Base-by-base conservation (phyloP, 305 asterid genomes). In the Nicotiana rustica region DNA sequence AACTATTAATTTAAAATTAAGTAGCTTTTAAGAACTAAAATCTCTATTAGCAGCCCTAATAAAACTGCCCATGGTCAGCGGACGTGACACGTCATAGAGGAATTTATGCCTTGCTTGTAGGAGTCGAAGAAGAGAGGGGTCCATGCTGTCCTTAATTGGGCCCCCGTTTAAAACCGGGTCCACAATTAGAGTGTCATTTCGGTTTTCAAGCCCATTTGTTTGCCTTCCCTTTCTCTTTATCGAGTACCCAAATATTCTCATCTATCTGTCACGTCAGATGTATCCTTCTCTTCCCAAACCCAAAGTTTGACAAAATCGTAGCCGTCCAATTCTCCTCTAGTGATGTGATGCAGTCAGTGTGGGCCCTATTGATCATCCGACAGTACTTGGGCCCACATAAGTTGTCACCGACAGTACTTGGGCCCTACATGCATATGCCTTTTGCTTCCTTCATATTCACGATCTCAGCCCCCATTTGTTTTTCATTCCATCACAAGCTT, bases 391-490 rank as follows among this genome's bases (percentile, higher is more conserved):
- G 66, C 86, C 89, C 84, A 79, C 60, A 3, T 57, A 65, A 81
- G 85, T 85, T 83, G 62, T 77, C 82, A 78, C 90, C 87, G 92
- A 81, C 90, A 78, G 82, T 56, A 47, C n/a, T 57, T 67, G 35
- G 85, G 85, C 80, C 89, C 90, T 90, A 83, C 91, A 6, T 87
- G 81, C 78, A 33, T 17, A 44, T 18, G 67, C 86, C 93, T 94
- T 94, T 94, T 92, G 86, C 92, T 90, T 84, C 93, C 97, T 93
- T 92, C 93, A 88, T 92, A 93, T 92, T 92, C 92, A 89, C 96
- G 86, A 83, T 82, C 85, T 62, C 83, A 84, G 83, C 85, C 82
- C 82, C 69, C 83, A 81, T 18, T 19, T 38, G 25, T 38, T 85
- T 68, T 38, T 87, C 86, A 85, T 82, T 80, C 87, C 84, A 83